Percentiles rank a stretch among this genome's conserved stretches.
These are phyloP conservation scores for Euryodendron excelsum DNA, from an alignment of 148 eudicot species.

Conservation along the genomic window DNA sequence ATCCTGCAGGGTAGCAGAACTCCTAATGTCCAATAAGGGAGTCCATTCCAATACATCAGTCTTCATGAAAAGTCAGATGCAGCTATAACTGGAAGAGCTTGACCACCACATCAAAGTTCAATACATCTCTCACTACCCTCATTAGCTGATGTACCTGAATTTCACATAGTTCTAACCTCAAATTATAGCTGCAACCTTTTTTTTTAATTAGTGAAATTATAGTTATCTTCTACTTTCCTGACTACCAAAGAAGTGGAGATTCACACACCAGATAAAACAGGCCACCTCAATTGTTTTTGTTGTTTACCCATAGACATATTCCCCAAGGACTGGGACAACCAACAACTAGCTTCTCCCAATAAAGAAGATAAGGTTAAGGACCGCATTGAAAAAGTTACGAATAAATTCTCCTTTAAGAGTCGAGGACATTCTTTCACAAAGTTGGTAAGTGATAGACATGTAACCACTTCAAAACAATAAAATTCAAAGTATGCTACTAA, in stretches of 20 bases:
- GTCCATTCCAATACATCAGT: not conserved
- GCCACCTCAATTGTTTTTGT: not conserved
- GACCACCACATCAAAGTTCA: not conserved
- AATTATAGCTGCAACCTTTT: not conserved
- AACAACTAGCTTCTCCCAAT: not conserved
- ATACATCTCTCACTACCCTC: not conserved
- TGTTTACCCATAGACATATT: not conserved
- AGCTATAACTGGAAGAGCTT: not conserved
- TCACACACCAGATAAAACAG: not conserved
- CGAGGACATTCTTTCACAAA: not conserved
- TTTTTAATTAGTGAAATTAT: not conserved
- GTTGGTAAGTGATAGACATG: not conserved
- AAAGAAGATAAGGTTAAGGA: not conserved
- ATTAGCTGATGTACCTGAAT: not conserved
- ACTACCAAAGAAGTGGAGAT: not conserved
- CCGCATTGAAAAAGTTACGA: not conserved
- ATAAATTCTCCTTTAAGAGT: not conserved
- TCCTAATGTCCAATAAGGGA: not conserved
- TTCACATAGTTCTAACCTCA: not conserved
- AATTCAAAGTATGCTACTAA: not conserved
- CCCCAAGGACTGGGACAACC: not conserved
- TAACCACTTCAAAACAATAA: not conserved
- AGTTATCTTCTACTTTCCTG: not conserved
- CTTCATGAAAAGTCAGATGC: not conserved
- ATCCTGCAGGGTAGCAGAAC: not conserved